A percentile compares a stretch with the other conserved stretches of the same genome.
Conservation (phyloP, 1,284 basidiomycete genomes). For the Marasmius sp. region DNA sequence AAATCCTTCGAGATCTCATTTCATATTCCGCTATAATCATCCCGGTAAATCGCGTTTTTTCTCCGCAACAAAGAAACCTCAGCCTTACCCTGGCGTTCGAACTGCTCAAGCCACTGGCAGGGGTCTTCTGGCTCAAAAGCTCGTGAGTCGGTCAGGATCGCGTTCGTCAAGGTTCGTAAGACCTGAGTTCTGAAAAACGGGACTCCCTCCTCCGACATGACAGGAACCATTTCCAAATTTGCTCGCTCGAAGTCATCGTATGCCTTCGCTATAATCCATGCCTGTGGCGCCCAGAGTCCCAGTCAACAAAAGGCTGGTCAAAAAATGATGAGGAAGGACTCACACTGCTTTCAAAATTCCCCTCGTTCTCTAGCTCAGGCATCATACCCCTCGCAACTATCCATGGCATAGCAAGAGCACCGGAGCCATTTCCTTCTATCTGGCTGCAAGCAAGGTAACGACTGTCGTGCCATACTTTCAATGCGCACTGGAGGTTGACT, state of each 20-base stretch:
- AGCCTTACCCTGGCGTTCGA: neutral
- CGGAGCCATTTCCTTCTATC: too few species aligned
- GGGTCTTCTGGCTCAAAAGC: neutral
- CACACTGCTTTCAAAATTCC: neutral
- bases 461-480: neutral
- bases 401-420: neutral
- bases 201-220: neutral
- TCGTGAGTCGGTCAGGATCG: neutral
- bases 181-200: neutral
- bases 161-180: neutral
- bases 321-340: neutral
- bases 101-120: neutral
- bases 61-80: neutral
- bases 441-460: too few species aligned
- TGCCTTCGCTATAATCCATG: neutral
- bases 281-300: neutral
- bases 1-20: neutral
- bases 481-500: neutral
- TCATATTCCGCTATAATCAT: neutral
- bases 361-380: neutral
- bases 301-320: neutral
- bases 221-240: neutral
- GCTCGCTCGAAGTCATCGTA: neutral
- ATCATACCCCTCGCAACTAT: neutral
- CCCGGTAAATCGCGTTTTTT: neutral